phyloP scores from a whole-genome alignment of 371 early-diverging fungal genomes.

The Mucor circinelloides region DNA sequence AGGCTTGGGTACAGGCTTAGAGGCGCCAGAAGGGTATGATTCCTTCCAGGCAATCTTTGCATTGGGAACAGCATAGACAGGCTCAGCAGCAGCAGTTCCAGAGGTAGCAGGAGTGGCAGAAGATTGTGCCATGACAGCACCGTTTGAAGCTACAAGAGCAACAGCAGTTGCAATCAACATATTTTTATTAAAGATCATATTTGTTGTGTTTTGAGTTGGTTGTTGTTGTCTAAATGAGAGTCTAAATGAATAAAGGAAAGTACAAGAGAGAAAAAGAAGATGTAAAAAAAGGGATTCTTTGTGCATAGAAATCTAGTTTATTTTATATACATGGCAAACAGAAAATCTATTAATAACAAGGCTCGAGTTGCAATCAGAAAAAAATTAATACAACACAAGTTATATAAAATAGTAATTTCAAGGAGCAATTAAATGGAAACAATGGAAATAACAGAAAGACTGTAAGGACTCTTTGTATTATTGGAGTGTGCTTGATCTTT shows the following conservation, averaged over 20 bases:
- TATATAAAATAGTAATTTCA: not conserved
- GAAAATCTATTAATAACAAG: constrained; percentile 8
- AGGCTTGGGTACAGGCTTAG: constrained; percentile 41
- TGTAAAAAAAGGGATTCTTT: not conserved
- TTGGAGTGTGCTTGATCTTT: constrained; percentile 3
- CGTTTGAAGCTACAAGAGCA: constrained; percentile 15
- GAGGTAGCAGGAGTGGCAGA: not conserved
- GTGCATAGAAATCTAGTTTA: not conserved
- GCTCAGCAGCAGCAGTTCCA: not conserved
- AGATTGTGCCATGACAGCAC: constrained; percentile 7
- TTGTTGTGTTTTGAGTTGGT: not conserved
- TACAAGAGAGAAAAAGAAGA: not conserved
- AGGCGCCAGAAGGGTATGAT: constrained; percentile 35
- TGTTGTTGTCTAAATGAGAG: constrained; percentile 4
- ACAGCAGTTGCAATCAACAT: constrained; percentile 18
- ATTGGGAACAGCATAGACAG: constrained; percentile 16
- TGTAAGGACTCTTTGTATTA: not conserved
- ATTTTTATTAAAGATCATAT: constrained; percentile 23
- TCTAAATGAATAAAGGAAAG: not conserved
- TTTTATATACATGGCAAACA: not conserved
- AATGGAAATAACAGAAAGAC: constrained; percentile 22
- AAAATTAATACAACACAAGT: constrained; percentile 1
- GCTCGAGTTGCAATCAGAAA: constrained; percentile 3
- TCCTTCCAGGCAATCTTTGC: constrained; percentile 29
- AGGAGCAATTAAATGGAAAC: constrained; percentile 20